Conservation (phyloP, 2,329 filamentous ascomycete genomes). For the Monosporascus sp. region DNA sequence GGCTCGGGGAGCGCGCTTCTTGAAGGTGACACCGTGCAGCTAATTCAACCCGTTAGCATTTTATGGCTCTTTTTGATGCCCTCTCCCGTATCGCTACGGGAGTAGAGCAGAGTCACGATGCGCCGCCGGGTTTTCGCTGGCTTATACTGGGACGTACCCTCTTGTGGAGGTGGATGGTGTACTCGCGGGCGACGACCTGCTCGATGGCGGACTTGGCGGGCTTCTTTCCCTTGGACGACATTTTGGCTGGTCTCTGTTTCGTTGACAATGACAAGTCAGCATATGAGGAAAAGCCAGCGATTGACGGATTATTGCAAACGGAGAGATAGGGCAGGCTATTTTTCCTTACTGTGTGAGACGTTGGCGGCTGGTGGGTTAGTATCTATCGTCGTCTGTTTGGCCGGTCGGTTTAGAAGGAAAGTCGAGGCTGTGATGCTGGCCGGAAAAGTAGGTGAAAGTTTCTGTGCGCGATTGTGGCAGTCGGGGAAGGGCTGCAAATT, state of each 20-base stretch:
- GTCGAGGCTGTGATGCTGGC: not conserved
- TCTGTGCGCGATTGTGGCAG: not conserved
- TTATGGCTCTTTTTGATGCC: not conserved
- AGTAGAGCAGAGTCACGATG: not conserved
- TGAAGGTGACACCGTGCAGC: slow-evolving; percentile 97
- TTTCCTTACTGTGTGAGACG: not conserved
- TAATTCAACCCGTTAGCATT: slow-evolving; percentile 40
- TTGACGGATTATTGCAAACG: no score
- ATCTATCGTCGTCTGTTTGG: not conserved
- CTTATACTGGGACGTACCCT: slow-evolving; percentile 62
- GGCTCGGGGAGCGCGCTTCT: slow-evolving; percentile 97
- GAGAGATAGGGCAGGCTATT: not conserved
- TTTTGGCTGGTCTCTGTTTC: slow-evolving; percentile 31
- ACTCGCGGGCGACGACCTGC: slow-evolving; percentile 99
- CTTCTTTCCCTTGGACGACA: slow-evolving; percentile 64
- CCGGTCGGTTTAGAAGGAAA: not conserved
- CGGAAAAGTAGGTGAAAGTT: not conserved
- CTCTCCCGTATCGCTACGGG: not conserved
- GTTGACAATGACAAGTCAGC: not conserved
- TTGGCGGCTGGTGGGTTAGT: not conserved
- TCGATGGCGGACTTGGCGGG: slow-evolving; percentile 86
- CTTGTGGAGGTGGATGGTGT: slow-evolving; percentile 99
- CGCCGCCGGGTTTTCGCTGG: not conserved
- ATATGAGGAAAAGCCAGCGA: not conserved
- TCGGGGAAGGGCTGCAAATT: not conserved